Conservation (phyloP, 2,329 filamentous ascomycete genomes). For the Cladorrhinum sp. region DNA sequence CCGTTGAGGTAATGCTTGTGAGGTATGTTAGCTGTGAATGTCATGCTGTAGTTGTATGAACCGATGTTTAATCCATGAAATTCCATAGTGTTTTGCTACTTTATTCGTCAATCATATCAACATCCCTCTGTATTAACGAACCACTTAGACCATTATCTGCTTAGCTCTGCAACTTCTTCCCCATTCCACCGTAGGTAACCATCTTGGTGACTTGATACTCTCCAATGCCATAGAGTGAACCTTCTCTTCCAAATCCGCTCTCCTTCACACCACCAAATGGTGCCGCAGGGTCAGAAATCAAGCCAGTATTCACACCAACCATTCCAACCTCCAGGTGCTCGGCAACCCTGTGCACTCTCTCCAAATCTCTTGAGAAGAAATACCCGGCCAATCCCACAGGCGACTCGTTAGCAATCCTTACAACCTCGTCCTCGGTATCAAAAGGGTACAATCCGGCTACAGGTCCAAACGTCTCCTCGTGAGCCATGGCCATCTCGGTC, state of each 20-base stretch:
- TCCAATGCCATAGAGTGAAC: constrained; percentile 71
- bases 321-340: constrained; percentile 79
- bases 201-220: constrained; percentile 76
- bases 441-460: constrained; percentile 89
- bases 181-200: constrained; percentile 55
- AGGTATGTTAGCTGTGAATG: too few relatives aligned
- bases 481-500: constrained; percentile 75
- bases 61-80: too few relatives aligned
- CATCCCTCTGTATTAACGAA: too few relatives aligned
- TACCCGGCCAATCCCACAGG: constrained; percentile 91
- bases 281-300: constrained; percentile 56
- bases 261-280: constrained; percentile 81
- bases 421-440: constrained; percentile 82
- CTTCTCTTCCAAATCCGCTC: constrained; percentile 77
- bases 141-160: too few relatives aligned
- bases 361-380: constrained; percentile 73
- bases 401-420: constrained; percentile 74
- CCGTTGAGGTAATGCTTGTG: too few relatives aligned
- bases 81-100: too few relatives aligned
- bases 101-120: too few relatives aligned
- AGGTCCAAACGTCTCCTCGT: constrained; percentile 93
- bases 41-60: too few relatives aligned
- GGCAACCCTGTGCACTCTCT: constrained; percentile 59
- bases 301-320: constrained; percentile 79
- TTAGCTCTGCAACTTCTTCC: constrained; percentile 48